Evolutionary conservation across 495 filamentous ascomycete genomes (phyloP), one percentile per base, ranked within the genome.

Genomic region (Cenococcum geophilum): DNA sequence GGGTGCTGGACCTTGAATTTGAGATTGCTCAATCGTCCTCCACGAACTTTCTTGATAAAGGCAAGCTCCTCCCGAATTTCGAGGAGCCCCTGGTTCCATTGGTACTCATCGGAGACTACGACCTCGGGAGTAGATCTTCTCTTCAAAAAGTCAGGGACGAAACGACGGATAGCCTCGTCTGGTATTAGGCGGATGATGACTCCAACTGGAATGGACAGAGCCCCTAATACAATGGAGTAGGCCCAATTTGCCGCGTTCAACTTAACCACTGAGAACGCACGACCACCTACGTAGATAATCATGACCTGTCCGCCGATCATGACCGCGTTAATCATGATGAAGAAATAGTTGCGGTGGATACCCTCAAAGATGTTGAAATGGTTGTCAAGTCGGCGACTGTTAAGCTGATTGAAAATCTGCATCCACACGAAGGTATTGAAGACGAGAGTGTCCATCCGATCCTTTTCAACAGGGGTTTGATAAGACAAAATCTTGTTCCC

Each of bases 401-500:
- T 91, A 75, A 88, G 84, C 69, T 89, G 80, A 69, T 96, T 95
- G 81, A 95, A 95, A 65, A 95, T 91, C 65, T 95, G 90, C 88
- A 95, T 92, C 86, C 90, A 96, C 40, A 93, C 88, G 66, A 92
- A 95, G 1, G 88, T 89, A 76, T 95, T 96, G 79, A 95, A 95
- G 23, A 95, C 82, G 42, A 92, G 76, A 1, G 89, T 90, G 59
- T 82, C 72, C 50, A 91, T 73, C 22, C 76, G 66, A n/a, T 76
- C 63, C 9, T 71, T 70, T 42, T 79, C 68, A 9, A 72, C 69
- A 20, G 58, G 66, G 53, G 37, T 65, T 55, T 59, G 60, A 70
- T 89, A 90, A 16, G 76, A 72, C 14, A 93, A 76, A 37, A 93
- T 87, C 1, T 66, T 62, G 12, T 61, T 60, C 4, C 91, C 90